Evolutionary conservation across 352 stramenopile species (phyloP).

Genomic region (Pilasporangium apinafurcum): DNA sequence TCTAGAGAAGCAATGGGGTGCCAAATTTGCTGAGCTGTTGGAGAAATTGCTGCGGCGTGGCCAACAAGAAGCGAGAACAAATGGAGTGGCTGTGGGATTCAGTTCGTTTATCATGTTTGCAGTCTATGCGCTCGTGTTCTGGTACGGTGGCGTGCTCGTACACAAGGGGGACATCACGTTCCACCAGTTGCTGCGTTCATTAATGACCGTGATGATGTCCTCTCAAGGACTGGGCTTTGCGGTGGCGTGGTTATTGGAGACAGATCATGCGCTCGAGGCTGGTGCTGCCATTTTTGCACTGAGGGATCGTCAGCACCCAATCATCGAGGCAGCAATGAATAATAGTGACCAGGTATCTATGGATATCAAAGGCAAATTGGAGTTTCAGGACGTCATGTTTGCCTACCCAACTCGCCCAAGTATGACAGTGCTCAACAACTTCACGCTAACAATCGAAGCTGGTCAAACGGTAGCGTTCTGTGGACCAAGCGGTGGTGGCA

Average conservation of each 20-base stretch:
- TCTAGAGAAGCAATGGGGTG: conserved; percentile 17
- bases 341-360: too few species aligned
- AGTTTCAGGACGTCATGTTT: conserved; percentile 15
- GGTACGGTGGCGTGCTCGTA: conserved; percentile 48
- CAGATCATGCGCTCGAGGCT: conserved; percentile 46
- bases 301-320: too few species aligned
- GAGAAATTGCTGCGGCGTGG: conserved; percentile 19
- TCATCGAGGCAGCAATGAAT: too few species aligned
- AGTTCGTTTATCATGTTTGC: conserved; percentile 59
- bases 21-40: conserved; percentile 15
- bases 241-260: conserved; percentile 20
- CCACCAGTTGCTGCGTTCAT: conserved; percentile 35
- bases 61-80: conserved; percentile 23
- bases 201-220: conserved; percentile 55
- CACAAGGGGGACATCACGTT: conserved; percentile 29
- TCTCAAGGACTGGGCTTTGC: conserved; percentile 22
- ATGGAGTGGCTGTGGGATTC: conserved; percentile 52
- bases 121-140: conserved; percentile 54
- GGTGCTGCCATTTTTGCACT: conserved; percentile 9
- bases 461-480: conserved; percentile 21
- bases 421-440: conserved; percentile 8
- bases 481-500: conserved; percentile 15
- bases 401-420: conserved; percentile 15
- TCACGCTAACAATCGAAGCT: conserved; percentile 11
- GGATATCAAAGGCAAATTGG: conserved; percentile 12